phyloP scores from a whole-genome alignment of 257 asterid genomes.

The Capsicum baccatum region DNA sequence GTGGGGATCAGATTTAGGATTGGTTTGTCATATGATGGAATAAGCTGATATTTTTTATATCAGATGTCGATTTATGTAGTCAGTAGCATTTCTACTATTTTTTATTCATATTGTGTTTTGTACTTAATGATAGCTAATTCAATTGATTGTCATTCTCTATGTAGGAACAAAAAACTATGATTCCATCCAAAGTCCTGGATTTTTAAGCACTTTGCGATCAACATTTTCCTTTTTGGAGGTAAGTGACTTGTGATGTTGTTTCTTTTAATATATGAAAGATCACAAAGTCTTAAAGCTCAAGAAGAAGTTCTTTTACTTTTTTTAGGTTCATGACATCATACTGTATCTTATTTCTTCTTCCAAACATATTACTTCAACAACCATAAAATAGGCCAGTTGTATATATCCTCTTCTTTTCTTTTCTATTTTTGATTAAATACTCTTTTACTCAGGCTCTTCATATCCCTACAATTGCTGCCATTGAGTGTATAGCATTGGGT shows the following conservation, averaged over 20 bases:
- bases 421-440: conserved; percentile 24
- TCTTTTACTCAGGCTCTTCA: conserved; percentile 58
- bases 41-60: not conserved
- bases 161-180: conserved; percentile 86
- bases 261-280: too few species aligned
- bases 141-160: conserved; percentile 17
- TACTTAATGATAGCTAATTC: conserved; percentile 14
- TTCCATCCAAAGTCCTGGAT: conserved; percentile 61
- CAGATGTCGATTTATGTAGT: not conserved
- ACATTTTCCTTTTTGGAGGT: conserved; percentile 24
- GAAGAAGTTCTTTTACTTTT: too few species aligned
- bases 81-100: not conserved
- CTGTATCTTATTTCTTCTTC: not conserved
- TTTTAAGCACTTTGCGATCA: conserved; percentile 72
- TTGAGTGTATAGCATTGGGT: conserved; percentile 72
- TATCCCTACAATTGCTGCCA: conserved; percentile 86
- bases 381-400: not conserved
- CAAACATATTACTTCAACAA: not conserved
- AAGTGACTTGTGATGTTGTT: too few species aligned
- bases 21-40: not conserved
- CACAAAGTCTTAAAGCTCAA: too few species aligned
- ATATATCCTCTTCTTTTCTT: not conserved
- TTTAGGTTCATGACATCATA: not conserved
- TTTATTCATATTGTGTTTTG: not conserved
- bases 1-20: too few species aligned